Conservation (phyloP, 2,329 filamentous ascomycete genomes). For the Orbilia oligospora region DNA sequence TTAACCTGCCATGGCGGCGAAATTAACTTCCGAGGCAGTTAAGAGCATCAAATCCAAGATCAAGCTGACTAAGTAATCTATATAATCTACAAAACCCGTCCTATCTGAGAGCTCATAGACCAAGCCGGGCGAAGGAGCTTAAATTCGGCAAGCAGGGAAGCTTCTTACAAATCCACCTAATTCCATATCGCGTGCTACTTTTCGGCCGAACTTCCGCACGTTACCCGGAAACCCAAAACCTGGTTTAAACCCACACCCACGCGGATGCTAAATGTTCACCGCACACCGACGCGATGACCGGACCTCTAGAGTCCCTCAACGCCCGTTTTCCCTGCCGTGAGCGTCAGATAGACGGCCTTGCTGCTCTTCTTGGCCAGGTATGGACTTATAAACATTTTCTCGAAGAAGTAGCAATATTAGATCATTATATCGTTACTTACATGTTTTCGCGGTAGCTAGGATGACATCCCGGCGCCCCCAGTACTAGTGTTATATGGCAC, state of each 20-base stretch:
- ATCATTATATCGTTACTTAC: background rate
- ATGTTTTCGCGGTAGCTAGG: conserved; percentile 67
- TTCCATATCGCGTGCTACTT: conserved; percentile 14
- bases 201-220: conserved; percentile 39
- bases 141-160: conserved; percentile 11
- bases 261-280: conserved; percentile 24
- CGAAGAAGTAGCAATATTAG: background rate
- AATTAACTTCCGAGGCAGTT: conserved; percentile 17
- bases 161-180: conserved; percentile 35
- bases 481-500: conserved; percentile 87
- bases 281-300: conserved; percentile 28
- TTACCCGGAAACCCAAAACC: conserved; percentile 5
- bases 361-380: conserved; percentile 67
- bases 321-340: conserved; percentile 68
- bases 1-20: conserved; percentile 15
- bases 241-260: conserved; percentile 12
- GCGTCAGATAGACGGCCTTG: conserved; percentile 69
- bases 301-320: conserved; percentile 64
- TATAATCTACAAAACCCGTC: conserved; percentile 12
- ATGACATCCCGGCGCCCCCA: conserved; percentile 77
- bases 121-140: background rate
- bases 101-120: background rate
- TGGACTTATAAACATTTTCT: background rate
- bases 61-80: too few species aligned
- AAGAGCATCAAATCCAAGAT: background rate